These are phyloP conservation scores for Fraxinus angustifolia DNA, from an alignment of 305 asterid genomes.

Conservation along the genomic window DNA sequence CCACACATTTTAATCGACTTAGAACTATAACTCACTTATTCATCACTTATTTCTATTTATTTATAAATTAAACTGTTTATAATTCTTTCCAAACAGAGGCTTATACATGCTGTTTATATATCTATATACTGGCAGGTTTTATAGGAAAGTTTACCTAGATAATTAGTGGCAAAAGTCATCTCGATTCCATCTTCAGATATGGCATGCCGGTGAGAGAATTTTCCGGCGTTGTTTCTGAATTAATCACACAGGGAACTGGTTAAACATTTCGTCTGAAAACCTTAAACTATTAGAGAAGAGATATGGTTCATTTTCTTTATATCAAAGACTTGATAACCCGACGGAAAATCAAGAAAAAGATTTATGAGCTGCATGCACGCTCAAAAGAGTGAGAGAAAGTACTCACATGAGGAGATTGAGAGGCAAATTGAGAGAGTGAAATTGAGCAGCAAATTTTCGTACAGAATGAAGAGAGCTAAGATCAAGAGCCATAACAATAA, in stretches of 20 bases:
- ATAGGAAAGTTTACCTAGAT: conserved; percentile 45
- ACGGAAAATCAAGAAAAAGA: not conserved
- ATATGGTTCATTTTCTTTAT: too few species aligned
- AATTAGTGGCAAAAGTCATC: conserved; percentile 89
- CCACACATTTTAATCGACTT: too few species aligned
- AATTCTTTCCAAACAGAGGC: too few species aligned
- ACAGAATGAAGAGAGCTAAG: conserved; percentile 80
- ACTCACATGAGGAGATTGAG: conserved; percentile 58
- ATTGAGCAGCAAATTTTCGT: conserved; percentile 55
- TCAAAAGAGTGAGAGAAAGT: not conserved
- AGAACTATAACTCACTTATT: too few species aligned
- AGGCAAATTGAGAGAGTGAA: conserved; percentile 61
- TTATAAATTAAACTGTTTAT: too few species aligned
- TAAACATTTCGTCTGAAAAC: not conserved
- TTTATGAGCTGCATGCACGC: not conserved
- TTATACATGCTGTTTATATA: not conserved
- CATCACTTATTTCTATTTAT: too few species aligned
- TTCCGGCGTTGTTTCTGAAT: conserved; percentile 78
- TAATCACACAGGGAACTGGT: not conserved
- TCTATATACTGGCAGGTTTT: not conserved
- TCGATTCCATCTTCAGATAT: conserved; percentile 81
- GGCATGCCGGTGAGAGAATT: conserved; percentile 64
- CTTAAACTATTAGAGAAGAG: not conserved
- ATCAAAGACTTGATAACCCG: not conserved
- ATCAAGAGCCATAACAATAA: conserved; percentile 75